phyloP scores from a whole-genome alignment of 1,284 basidiomycete species.

The Mycena sp. region DNA sequence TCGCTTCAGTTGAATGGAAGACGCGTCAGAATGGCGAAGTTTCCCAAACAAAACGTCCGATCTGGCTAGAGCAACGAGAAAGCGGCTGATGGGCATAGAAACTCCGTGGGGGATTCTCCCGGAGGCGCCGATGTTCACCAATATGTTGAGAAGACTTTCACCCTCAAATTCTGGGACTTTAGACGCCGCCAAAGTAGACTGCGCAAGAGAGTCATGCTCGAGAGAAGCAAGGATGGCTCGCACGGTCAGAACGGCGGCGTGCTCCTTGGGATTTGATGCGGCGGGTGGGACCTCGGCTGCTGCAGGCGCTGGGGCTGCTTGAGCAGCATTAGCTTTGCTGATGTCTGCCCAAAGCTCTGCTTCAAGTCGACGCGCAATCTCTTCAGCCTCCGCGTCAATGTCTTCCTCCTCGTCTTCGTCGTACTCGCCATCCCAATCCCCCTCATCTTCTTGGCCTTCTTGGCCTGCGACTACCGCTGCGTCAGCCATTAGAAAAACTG shows the following conservation, averaged over 20 bases:
- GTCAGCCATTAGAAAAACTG: too few relatives aligned
- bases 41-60: constrained; percentile 71
- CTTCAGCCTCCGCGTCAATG: constrained; percentile 76
- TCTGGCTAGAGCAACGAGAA: constrained; percentile 67
- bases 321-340: constrained; percentile 37
- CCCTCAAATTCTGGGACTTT: constrained; percentile 56
- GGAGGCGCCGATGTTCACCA: constrained; percentile 58
- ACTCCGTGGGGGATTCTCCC: constrained; percentile 59
- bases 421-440: constrained; percentile 56
- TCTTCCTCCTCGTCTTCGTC: constrained; percentile 65
- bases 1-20: constrained; percentile 67
- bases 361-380: constrained; percentile 71
- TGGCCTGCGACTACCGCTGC: too few relatives aligned
- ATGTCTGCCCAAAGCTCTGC: constrained; percentile 80
- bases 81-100: constrained; percentile 64
- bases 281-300: constrained; percentile 11
- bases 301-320: constrained; percentile 11
- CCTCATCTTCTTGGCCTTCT: constrained; percentile 39
- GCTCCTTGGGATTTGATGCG: constrained; percentile 44
- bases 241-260: constrained; percentile 68
- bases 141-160: constrained; percentile 61
- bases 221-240: constrained; percentile 66
- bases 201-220: constrained; percentile 63
- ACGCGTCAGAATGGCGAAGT: constrained; percentile 66
- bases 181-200: constrained; percentile 58